Evolutionary conservation across 1,284 basidiomycete genomes (phyloP).

Genomic region (Microstroma glucosiphilum): DNA sequence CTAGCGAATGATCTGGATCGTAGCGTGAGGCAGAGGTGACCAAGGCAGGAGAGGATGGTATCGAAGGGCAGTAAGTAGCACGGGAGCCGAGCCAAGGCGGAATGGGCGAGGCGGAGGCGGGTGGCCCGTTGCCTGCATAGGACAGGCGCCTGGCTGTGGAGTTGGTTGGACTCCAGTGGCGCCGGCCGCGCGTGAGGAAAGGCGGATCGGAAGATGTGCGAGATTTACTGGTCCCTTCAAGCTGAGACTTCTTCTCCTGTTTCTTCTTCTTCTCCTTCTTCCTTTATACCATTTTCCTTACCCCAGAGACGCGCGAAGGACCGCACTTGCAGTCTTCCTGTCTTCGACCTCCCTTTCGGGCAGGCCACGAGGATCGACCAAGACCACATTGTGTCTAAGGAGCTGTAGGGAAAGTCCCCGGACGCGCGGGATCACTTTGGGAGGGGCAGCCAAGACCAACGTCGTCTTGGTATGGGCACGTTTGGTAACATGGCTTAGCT

Average conservation of each 20-base stretch:
- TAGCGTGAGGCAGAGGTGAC: too few relatives aligned
- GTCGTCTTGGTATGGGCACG: not conserved
- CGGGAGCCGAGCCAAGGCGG: too few relatives aligned
- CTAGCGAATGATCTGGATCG: too few relatives aligned
- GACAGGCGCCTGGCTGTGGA: too few relatives aligned
- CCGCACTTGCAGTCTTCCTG: slow-evolving; percentile 3
- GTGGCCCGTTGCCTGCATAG: too few relatives aligned
- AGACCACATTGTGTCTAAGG: not conserved
- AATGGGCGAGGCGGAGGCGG: too few relatives aligned
- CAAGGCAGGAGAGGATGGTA: too few relatives aligned
- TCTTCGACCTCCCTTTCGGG: not conserved
- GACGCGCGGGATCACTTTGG: slow-evolving; percentile 4
- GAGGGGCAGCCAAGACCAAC: not conserved
- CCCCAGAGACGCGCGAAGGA: slow-evolving; percentile 7
- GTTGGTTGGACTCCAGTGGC: too few relatives aligned
- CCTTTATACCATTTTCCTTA: not conserved
- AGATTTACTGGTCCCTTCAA: not conserved
- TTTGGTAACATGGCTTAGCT: not conserved
- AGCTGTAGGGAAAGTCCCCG: slow-evolving; percentile 10
- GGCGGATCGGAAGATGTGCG: too few relatives aligned
- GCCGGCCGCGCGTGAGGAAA: too few relatives aligned
- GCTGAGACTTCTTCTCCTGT: not conserved
- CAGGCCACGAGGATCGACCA: not conserved
- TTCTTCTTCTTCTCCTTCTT: not conserved
- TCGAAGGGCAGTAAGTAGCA: too few relatives aligned